Base-by-base conservation (phyloP, 805 yeast species). In the Candida methanosorbosa region DNA sequence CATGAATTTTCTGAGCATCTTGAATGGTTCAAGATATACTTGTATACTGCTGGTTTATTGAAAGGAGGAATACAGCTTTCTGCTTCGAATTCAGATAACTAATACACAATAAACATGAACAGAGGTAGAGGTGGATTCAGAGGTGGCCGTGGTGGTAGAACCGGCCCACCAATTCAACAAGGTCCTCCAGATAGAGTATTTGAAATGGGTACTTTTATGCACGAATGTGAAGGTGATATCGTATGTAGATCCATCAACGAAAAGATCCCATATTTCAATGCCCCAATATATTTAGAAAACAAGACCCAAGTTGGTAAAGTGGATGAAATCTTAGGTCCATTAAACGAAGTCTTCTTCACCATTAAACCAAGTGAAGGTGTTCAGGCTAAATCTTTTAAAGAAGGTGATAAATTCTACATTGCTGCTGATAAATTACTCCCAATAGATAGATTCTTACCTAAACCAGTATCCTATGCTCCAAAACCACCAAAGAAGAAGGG, bases 271-370 rank as follows among this genome's bases (percentile, higher is more conserved):
- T 92, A 90, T 62, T 92, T 92, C 75, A 92, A 92, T 65, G 99
- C 99, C 19, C 98, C 98, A 57, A 88, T 92, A 51, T 92, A 81
- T 61, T 72, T 92, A 49, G 97, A 92, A 60, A 90, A 92, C 72
- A 92, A 92, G 64, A 81, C 95, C 18, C 92, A 82, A 56, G 79
- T 92, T 32, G 99, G 99, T 52, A 92, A 92, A 62, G 95, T 92
- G 39, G 99, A 92, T 59, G 99, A 92, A 70, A 92, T 92, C 43
- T 72, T 92, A 48, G 99, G 99, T 34, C 97, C 98, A 32, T 66
- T 92, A 57, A 92, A 92, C 58, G 98, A 92, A 64, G 97, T 92
- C n/a, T 90, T 74, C 58, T 92, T 92, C 73, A 92, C 99, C 26
- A 79, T 92, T 49, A 92, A 92, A 66, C 92, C 97, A 38, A 70